Evolutionary conservation across 1,139 yeast species (phyloP), one percentile per base, ranked within the genome.

Genomic region (Hyphopichia wangnamkhiaoensis): DNA sequence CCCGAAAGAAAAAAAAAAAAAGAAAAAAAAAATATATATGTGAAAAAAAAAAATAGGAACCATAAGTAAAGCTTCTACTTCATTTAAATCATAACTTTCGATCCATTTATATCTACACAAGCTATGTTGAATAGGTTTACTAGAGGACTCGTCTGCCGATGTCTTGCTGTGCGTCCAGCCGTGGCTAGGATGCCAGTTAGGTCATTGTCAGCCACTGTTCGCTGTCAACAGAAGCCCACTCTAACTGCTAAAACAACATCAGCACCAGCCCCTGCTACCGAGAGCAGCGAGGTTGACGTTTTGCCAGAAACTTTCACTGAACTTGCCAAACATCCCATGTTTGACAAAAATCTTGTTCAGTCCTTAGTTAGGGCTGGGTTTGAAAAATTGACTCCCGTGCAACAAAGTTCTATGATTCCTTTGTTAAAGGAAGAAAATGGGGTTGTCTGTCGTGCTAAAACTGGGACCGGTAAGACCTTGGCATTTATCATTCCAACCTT

Each of bases 401-500:
- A 90, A 61, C 82, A 83, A 40, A 73, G 76, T 50, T 76, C 95
- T 5, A 68, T 90, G 35, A 66, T 79, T 39, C 94, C 94, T 7
- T 77, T 84, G 43, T 65, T 88, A 40, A 57, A 73, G 17, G 74
- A 78, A 28, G 65, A 74, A 31, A 61, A 59, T 10, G 91, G 94
- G 47, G 70, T 89, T 40, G 90, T 90, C 19, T 93, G 88, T 27
- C 76, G 95, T 50, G 97, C 97, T 26, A 88, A 88, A 59, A 91
- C 98, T 4, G 98, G 97, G 56, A 90, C 97, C 1, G 98, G 97
- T 55, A 91, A 91, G 61, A 91, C 97, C 0, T 79, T 87, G 43
- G 95, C 96, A 0, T 91, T 88, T 58, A 80, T 90, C 45, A 70
- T 90, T 34, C 97, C 97, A 2, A 69, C 88, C 6, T 65, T 90